Evolutionary conservation across 176 grass and related monocot genomes (phyloP), one percentile per base, ranked within the genome.

Genomic region (Oryza glumipatula): DNA sequence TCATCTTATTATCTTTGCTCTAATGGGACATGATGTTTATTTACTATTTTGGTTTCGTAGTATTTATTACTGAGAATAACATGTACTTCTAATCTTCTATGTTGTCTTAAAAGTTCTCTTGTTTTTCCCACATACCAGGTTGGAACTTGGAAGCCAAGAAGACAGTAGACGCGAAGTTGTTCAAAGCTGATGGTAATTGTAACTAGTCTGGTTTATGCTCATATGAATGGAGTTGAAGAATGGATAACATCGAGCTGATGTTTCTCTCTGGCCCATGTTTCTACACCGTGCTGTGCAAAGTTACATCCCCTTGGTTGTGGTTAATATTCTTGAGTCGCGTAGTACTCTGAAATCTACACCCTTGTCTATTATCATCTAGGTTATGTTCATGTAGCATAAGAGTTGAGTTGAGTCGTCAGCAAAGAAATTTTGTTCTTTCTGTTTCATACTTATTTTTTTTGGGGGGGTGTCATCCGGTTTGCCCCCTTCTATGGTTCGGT

Each of bases 211-310:
- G 49, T 88, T 75, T 68, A 68, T 83, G 54, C 48, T 79, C 78
- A 74, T 47, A 80, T 65, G 72, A 80, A 21, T 45, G 28, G 60
- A 82, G 68, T 67, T 74, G 68, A 67, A 86, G 68, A 22, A 82
- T 22, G 48, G 61, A 79, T 76, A 74, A 89, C 83, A 88, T 92
- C 65, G 83, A 82, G 83, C 78, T 92, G 86, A 89, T 89, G 81
- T 77, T 84, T 84, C 70, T 70, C 81, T 78, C 76, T 73, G 26
- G 58, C 70, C 51, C 26, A 19, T 39, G 16, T 69, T 17, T 28
- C 38, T 49, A 32, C 67, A 32, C 84, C 70, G 78, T 85, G 83
- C 36, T 80, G 65, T 91, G 80, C 76, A 88, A 91, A 87, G 81
- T 91, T 87, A 80, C 76, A 76, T 48, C 24, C 24, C 72, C 70